phyloP scores from a whole-genome alignment of 257 asterid species.

The Datura wrightii region DNA sequence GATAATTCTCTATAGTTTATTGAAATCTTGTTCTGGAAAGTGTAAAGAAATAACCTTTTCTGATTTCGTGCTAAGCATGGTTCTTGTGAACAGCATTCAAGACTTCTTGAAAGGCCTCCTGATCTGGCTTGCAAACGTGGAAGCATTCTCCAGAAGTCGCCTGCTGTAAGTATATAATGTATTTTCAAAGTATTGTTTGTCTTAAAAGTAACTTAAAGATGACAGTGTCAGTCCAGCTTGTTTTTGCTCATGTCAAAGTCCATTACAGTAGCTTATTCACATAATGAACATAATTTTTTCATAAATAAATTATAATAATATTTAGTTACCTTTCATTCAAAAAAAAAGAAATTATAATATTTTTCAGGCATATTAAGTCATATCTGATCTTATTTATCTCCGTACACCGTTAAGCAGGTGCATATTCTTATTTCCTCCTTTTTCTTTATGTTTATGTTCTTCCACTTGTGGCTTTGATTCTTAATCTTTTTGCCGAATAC shows the following conservation, averaged over 20 bases:
- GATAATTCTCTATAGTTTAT: slow-evolving; percentile 2
- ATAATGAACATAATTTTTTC: not conserved
- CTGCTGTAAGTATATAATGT: slow-evolving; percentile 62
- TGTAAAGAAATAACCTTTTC: slow-evolving; percentile 11
- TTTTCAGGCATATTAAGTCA: not conserved
- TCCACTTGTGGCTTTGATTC: slow-evolving; percentile 18
- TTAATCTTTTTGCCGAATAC: slow-evolving; percentile 20
- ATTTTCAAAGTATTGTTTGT: slow-evolving; percentile 3
- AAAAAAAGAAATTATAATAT: not conserved
- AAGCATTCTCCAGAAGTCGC: slow-evolving; percentile 70
- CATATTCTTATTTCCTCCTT: slow-evolving; percentile 16
- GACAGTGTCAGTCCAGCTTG: not conserved
- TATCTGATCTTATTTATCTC: slow-evolving; percentile 4
- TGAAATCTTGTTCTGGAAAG: not conserved
- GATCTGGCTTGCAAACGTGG: slow-evolving; percentile 86
- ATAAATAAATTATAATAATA: not conserved
- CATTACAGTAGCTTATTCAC: slow-evolving; percentile 20
- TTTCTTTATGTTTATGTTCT: slow-evolving; percentile 23
- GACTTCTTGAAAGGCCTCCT: slow-evolving; percentile 92
- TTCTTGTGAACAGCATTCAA: slow-evolving; percentile 65
- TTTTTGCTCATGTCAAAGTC: slow-evolving; percentile 19
- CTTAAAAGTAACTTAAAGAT: not conserved
- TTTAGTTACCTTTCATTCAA: too few relatives aligned
- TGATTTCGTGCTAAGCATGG: slow-evolving; percentile 14
- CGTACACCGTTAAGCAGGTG: slow-evolving; percentile 8